Percentiles rank a stretch among this genome's conserved stretches.
Evolutionary conservation across 495 filamentous ascomycete genomes (phyloP).

Genomic region (Penicillium paradoxum): DNA sequence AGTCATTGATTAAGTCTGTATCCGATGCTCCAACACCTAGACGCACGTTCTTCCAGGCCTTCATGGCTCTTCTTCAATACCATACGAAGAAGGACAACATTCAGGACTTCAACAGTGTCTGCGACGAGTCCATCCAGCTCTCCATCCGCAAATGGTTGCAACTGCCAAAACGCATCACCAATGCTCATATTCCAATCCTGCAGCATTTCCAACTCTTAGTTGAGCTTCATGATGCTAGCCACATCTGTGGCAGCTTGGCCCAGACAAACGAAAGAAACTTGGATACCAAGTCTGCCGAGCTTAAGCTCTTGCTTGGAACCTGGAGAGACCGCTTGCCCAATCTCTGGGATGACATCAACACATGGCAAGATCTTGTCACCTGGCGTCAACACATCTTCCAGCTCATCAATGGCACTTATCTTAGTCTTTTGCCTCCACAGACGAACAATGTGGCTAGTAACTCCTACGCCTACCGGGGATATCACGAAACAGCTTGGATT

Average conservation of each 20-base stretch:
- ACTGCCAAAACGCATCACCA: slow-evolving; percentile 84
- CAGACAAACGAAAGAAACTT: slow-evolving; percentile 80
- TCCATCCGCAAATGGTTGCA: slow-evolving; percentile 99
- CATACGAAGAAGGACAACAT: slow-evolving; percentile 79
- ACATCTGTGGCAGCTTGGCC: slow-evolving; percentile 85
- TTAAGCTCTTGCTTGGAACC: slow-evolving; percentile 88
- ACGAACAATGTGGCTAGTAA: slow-evolving; percentile 73
- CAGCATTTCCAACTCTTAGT: slow-evolving; percentile 99
- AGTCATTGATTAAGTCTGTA: slow-evolving; percentile 86
- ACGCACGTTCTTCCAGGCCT: slow-evolving; percentile 93
- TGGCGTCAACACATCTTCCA: slow-evolving; percentile 99
- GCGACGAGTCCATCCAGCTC: slow-evolving; percentile 93
- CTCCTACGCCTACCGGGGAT: slow-evolving; percentile 93
- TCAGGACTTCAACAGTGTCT: slow-evolving; percentile 79
- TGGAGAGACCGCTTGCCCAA: slow-evolving; percentile 97
- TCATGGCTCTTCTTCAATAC: slow-evolving; percentile 90
- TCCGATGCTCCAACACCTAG: slow-evolving; percentile 95
- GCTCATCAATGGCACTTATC: slow-evolving; percentile 90
- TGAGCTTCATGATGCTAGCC: slow-evolving; percentile 93
- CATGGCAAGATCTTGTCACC: slow-evolving; percentile 97
- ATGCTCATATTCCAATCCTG: slow-evolving; percentile 89
- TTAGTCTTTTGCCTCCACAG: slow-evolving; percentile 75
- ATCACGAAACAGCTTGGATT: slow-evolving; percentile 99
- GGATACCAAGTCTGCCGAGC: slow-evolving; percentile 88
- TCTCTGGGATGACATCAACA: slow-evolving; percentile 98